Evolutionary conservation across 169 alveolate species (phyloP), one percentile per base, ranked within the genome.

Genomic region (Neospora caninum): DNA sequence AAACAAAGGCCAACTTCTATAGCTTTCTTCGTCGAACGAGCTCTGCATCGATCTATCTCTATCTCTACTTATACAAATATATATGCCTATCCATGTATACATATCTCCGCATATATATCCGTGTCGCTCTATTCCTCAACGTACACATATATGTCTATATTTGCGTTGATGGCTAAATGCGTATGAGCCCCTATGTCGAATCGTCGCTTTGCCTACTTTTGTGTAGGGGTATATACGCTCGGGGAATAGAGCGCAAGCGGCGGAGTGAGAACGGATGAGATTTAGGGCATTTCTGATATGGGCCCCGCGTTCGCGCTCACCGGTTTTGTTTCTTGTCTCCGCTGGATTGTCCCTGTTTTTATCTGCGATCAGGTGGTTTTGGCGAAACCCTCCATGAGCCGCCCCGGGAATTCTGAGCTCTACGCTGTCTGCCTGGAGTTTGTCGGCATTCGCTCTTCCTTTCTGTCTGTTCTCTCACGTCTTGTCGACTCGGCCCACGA

Each of bases 351-450:
- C 31, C 49, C 83, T 31, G 92, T 58, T 43, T 18, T 18, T 29
- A 4, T 41, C 29, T 49, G 42, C 45, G 92, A 53, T 38, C 91
- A 93, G 96, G 93, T 93, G 2, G 93, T 84, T 0, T 67, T 93
- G 27, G 93, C 89, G 54, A 95, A 95, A 89, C 93, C 96, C 39
- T 10, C 67, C 29, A 84, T 83, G 95, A 69, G 95, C 82, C 43
- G 89, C 31, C 53, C 94, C 20, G 96, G 96, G 83, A 95, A 88
- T 94, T 41, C 92, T 43, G 95, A 95, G 92, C 91, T 93, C 69
- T 95, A 95, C 84, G 87, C 88, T 34, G 36, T 95, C 29, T 96
- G 96, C 80, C 83, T 91, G n/a, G 88, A 88, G n/a, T 95, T 91
- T 43, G 88, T 84, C 36, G 96, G 96, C 42, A 69, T 95, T 80